phyloP scores from a whole-genome alignment of 2,329 filamentous ascomycete genomes.

The Fonsecaea monophora region DNA sequence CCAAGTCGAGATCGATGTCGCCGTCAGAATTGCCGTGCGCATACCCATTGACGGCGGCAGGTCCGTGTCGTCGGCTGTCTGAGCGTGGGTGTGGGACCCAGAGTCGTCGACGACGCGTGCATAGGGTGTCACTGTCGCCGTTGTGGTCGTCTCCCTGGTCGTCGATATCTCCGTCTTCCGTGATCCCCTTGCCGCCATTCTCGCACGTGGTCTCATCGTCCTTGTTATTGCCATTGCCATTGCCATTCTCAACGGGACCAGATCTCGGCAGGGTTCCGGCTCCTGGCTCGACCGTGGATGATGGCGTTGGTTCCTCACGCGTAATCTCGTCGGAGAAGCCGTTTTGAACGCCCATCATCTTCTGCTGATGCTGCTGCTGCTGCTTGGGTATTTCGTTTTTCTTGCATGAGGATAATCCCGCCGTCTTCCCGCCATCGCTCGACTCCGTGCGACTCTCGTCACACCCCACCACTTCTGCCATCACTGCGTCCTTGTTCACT shows the following conservation, averaged over 20 bases:
- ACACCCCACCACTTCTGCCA: neutral
- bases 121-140: neutral
- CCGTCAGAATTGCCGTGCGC: conserved; percentile 6
- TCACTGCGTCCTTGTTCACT: neutral
- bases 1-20: neutral
- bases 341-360: neutral
- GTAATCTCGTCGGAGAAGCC: neutral
- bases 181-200: too few species aligned
- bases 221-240: neutral
- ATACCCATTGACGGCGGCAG: neutral
- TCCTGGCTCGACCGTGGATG: neutral
- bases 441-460: neutral
- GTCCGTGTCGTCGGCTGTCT: neutral
- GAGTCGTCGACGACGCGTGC: neutral
- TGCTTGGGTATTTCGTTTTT: neutral
- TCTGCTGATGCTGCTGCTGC: neutral
- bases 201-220: neutral
- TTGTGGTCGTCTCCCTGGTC: too few species aligned
- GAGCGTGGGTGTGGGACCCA: neutral
- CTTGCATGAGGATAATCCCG: neutral
- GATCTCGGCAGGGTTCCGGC: neutral
- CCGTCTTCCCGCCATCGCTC: neutral
- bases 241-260: neutral
- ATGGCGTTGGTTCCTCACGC: neutral
- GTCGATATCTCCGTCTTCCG: too few species aligned